Conservation (phyloP, 345 rosid species). For the Bretschneidera sinensis region DNA sequence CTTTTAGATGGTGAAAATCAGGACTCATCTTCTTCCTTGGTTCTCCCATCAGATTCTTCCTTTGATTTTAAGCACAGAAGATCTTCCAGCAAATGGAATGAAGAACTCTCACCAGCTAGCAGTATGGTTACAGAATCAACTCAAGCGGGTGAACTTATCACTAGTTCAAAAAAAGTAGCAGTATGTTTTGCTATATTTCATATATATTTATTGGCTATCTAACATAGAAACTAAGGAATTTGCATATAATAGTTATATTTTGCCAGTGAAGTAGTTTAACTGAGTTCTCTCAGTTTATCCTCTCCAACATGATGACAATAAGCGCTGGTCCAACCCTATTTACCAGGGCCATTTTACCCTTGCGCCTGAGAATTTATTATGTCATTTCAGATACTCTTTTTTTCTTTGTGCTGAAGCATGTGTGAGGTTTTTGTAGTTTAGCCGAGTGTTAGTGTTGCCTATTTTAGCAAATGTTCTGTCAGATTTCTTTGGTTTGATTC, state of each 20-base stretch:
- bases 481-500: background rate
- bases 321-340: too few relatives aligned
- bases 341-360: background rate
- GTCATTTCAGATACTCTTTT: background rate
- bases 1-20: slow-evolving; percentile 55
- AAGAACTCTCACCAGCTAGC: slow-evolving; percentile 60
- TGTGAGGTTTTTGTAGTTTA: background rate
- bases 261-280: too few relatives aligned
- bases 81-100: slow-evolving; percentile 80
- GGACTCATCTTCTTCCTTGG: slow-evolving; percentile 48
- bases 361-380: background rate
- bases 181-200: slow-evolving; percentile 26
- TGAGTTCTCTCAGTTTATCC: too few relatives aligned
- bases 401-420: background rate
- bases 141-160: slow-evolving; percentile 53
- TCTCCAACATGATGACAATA: too few relatives aligned
- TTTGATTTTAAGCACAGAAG: slow-evolving; percentile 52
- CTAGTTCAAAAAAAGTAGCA: slow-evolving; percentile 37
- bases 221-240: too few relatives aligned
- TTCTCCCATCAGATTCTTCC: slow-evolving; percentile 46
- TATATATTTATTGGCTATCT: background rate
- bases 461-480: background rate
- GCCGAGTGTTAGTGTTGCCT: background rate
- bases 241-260: too few relatives aligned
- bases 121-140: slow-evolving; percentile 67